Conservation (phyloP, 805 yeast genomes). For the Ogataea trehalophila region DNA sequence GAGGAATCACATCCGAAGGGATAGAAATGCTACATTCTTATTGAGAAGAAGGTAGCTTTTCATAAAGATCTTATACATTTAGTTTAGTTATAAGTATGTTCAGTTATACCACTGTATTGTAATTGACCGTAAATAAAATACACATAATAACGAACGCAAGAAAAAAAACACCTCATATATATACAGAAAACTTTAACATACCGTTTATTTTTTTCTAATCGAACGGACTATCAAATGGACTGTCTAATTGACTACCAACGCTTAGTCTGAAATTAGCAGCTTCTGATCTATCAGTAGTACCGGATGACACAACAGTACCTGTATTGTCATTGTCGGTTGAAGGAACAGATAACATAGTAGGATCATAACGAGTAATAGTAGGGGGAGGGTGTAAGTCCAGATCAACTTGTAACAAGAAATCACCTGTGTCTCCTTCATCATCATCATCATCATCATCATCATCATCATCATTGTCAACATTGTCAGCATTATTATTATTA, state of each 20-base stretch:
- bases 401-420: constrained; percentile 16
- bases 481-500: neutral
- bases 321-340: neutral
- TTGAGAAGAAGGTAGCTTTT: too few relatives aligned
- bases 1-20: too few relatives aligned
- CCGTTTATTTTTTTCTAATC: constrained; percentile 2
- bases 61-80: too few relatives aligned
- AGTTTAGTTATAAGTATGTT: too few relatives aligned
- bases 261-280: neutral
- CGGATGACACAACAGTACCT: neutral
- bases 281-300: neutral
- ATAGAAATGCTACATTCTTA: too few relatives aligned
- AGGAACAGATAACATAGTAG: neutral
- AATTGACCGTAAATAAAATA: too few relatives aligned
- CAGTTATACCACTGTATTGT: too few relatives aligned
- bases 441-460: neutral
- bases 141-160: too few relatives aligned
- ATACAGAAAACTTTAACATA: neutral
- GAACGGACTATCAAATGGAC: constrained; percentile 18
- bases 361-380: too few relatives aligned
- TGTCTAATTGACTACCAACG: neutral
- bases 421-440: constrained; percentile 1
- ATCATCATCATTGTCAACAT: neutral
- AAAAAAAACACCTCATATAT: neutral
- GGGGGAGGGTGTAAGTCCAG: constrained; percentile 4